A percentile compares a stretch with the other conserved stretches of the same genome.
Evolutionary conservation across 73 alveolate species (phyloP).

Genomic region (Uronychia binucleata): DNA sequence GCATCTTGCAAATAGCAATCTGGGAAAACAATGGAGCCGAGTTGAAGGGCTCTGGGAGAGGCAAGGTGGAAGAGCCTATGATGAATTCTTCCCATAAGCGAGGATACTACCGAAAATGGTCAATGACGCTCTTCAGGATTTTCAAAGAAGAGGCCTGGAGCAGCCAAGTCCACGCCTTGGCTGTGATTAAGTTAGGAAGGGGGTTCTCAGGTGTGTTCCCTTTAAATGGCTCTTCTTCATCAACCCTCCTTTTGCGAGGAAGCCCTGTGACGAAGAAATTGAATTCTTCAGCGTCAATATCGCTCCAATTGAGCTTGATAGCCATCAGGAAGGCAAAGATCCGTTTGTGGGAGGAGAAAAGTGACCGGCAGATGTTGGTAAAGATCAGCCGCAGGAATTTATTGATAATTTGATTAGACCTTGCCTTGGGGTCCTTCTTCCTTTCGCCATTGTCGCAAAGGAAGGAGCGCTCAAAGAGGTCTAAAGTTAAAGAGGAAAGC

Average conservation of each 20-base stretch:
- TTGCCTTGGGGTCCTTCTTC: slow-evolving; percentile 87
- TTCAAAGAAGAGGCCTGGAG: too few relatives aligned
- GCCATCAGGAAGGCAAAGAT: slow-evolving; percentile 96
- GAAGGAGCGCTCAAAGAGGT: slow-evolving; percentile 65
- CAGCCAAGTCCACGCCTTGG: too few relatives aligned
- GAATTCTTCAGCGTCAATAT: slow-evolving; percentile 57
- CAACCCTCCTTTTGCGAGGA: slow-evolving; percentile 61
- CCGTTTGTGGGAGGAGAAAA: slow-evolving; percentile 97
- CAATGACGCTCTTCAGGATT: too few relatives aligned
- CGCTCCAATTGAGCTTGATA: slow-evolving; percentile 64
- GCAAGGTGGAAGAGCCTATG: too few relatives aligned
- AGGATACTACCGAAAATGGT: too few relatives aligned
- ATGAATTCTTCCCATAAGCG: too few relatives aligned
- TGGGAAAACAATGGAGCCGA: slow-evolving; percentile 50
- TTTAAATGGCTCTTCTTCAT: too few relatives aligned
- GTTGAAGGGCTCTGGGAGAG: slow-evolving; percentile 77
- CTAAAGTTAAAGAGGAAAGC: slow-evolving; percentile 88
- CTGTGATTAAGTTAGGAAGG: too few relatives aligned
- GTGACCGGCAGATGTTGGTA: slow-evolving; percentile 98
- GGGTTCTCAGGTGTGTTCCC: too few relatives aligned
- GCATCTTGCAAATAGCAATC: slow-evolving; percentile 64
- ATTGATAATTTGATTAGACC: slow-evolving; percentile 89
- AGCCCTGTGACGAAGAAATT: slow-evolving; percentile 68
- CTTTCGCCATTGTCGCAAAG: slow-evolving; percentile 82
- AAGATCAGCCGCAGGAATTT: slow-evolving; percentile 90